phyloP scores from a whole-genome alignment of 2,329 filamentous ascomycete species.

The Cordyceps pruinosa region DNA sequence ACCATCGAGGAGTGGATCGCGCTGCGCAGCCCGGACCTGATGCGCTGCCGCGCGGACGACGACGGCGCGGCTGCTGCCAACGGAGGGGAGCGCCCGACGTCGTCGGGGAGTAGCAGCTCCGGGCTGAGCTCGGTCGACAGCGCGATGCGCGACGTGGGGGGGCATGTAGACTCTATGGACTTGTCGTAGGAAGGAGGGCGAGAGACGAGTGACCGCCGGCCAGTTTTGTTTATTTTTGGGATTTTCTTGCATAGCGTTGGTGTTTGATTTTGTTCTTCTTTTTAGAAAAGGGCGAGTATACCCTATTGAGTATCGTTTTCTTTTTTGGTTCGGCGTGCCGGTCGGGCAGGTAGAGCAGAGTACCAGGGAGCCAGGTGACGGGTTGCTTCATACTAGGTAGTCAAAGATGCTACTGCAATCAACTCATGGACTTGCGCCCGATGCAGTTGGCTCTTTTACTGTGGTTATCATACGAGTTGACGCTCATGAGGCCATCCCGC shows the following conservation, averaged over 20 bases:
- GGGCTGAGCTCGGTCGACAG: conserved; percentile 48
- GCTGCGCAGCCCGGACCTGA: conserved; percentile 20
- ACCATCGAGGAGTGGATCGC: conserved; percentile 32
- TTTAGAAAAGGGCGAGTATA: not conserved
- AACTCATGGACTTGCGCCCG: too few relatives aligned
- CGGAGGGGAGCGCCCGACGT: conserved; percentile 22
- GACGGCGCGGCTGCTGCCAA: conserved; percentile 8
- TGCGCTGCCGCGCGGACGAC: not conserved
- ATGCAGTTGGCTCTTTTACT: too few relatives aligned
- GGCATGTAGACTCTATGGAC: conserved; percentile 2
- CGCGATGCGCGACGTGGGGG: not conserved
- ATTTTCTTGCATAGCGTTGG: conserved; percentile 37
- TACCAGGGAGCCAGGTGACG: too few relatives aligned
- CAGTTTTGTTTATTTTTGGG: not conserved
- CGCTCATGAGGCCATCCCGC: too few relatives aligned
- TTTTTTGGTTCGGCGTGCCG: not conserved
- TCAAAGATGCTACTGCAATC: too few relatives aligned
- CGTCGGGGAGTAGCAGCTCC: conserved; percentile 37
- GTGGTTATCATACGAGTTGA: too few relatives aligned
- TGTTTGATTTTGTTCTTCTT: conserved; percentile 22
- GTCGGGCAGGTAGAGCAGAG: too few relatives aligned
- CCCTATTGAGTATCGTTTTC: not conserved
- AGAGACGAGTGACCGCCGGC: too few relatives aligned
- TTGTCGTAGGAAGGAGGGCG: not conserved
- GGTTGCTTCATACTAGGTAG: too few relatives aligned